Percentiles rank a stretch among this genome's conserved stretches.
phyloP scores from a whole-genome alignment of 257 asterid genomes.

The Nicotiana paniculata region DNA sequence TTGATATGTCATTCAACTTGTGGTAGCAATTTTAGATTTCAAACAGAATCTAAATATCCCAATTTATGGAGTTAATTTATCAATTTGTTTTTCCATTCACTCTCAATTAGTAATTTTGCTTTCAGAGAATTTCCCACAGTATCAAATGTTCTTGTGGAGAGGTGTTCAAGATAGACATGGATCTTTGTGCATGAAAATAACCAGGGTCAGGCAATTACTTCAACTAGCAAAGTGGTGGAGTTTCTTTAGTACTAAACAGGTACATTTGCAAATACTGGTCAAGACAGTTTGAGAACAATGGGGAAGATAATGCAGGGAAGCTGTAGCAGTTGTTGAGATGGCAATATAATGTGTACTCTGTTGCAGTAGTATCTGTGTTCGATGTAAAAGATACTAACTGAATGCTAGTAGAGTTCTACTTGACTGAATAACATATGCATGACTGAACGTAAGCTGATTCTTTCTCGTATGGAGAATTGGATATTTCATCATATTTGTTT shows the following conservation, averaged over 20 bases:
- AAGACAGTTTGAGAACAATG: neutral
- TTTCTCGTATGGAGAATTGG: neutral
- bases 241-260: neutral
- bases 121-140: conserved; percentile 55
- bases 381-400: neutral
- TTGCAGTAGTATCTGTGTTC: neutral
- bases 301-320: neutral
- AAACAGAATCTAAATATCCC: conserved; percentile 4
- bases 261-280: neutral
- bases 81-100: neutral
- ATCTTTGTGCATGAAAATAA: conserved; percentile 18
- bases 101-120: neutral
- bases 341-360: neutral
- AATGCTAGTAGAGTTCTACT: neutral
- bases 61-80: neutral
- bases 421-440: neutral
- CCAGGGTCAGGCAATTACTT: conserved; percentile 9
- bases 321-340: neutral
- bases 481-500: neutral
- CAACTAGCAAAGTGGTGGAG: neutral
- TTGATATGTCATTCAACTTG: neutral
- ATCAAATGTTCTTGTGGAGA: conserved; percentile 68
- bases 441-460: neutral
- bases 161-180: conserved; percentile 47
- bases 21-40: neutral